Conservation (phyloP, 2,329 filamentous ascomycete species). For the Ceratocystis eucalypticola region DNA sequence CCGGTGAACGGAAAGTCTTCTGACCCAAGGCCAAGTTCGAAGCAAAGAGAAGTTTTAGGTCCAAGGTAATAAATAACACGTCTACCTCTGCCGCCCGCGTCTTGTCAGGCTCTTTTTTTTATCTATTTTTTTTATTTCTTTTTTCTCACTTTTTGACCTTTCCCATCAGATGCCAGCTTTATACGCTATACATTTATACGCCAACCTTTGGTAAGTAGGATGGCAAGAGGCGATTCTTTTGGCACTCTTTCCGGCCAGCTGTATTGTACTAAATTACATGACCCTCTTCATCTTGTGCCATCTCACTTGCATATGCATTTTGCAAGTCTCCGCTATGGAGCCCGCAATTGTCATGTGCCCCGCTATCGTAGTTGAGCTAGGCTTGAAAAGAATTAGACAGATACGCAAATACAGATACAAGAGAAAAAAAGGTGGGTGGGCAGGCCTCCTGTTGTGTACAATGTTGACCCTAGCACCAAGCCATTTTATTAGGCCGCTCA, state of each 20-base stretch:
- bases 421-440: neutral
- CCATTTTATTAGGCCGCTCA: neutral
- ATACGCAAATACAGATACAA: neutral
- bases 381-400: neutral
- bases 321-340: neutral
- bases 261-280: neutral
- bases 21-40: constrained; percentile 5
- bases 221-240: neutral
- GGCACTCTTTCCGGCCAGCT: neutral
- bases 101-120: neutral
- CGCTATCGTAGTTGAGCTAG: neutral
- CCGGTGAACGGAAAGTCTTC: neutral
- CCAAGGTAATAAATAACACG: neutral
- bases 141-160: neutral
- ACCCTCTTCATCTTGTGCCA: neutral
- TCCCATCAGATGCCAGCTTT: neutral
- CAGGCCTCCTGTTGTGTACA: neutral
- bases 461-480: neutral
- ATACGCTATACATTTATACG: neutral
- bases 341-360: neutral
- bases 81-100: neutral
- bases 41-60: neutral
- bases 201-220: neutral
- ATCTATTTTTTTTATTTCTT: neutral
- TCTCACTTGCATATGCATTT: neutral